phyloP scores from a whole-genome alignment of 2,329 filamentous ascomycete species.

The Trichoderma sp. region DNA sequence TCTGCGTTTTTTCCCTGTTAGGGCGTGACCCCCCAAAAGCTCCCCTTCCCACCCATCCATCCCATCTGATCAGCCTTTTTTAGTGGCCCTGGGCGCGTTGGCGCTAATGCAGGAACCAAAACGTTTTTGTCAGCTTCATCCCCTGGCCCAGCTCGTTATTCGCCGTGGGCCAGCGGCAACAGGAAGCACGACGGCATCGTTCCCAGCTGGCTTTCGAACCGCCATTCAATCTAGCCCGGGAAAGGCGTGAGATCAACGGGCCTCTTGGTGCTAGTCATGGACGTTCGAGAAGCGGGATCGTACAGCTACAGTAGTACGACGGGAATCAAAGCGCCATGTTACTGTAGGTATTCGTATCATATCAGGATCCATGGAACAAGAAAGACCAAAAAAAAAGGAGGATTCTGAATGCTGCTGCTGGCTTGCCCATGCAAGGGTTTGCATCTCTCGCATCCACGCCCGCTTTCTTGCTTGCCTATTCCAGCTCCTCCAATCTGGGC shows the following conservation, averaged over 20 bases:
- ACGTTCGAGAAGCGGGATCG: not conserved
- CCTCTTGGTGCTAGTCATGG: not conserved
- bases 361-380: not conserved
- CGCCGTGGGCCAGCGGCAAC: not conserved
- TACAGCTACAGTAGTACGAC: not conserved
- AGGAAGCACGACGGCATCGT: not conserved
- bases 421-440: not conserved
- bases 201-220: not conserved
- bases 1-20: not conserved
- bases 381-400: not conserved
- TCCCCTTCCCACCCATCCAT: not conserved
- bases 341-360: not conserved
- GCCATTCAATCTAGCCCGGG: not conserved
- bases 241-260: not conserved
- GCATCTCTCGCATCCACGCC: slow-evolving; percentile 1
- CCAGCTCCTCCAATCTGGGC: not conserved
- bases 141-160: not conserved
- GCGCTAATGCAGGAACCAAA: slow-evolving; percentile 27
- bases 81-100: slow-evolving; percentile 11
- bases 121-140: slow-evolving; percentile 8
- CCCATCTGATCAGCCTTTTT: slow-evolving; percentile 19
- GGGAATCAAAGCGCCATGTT: not conserved
- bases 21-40: not conserved
- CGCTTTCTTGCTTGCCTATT: not conserved
- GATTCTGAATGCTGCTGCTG: not conserved